Base-by-base conservation (phyloP, 2,329 filamentous ascomycete genomes). In the Aureobasidium namibiae region DNA sequence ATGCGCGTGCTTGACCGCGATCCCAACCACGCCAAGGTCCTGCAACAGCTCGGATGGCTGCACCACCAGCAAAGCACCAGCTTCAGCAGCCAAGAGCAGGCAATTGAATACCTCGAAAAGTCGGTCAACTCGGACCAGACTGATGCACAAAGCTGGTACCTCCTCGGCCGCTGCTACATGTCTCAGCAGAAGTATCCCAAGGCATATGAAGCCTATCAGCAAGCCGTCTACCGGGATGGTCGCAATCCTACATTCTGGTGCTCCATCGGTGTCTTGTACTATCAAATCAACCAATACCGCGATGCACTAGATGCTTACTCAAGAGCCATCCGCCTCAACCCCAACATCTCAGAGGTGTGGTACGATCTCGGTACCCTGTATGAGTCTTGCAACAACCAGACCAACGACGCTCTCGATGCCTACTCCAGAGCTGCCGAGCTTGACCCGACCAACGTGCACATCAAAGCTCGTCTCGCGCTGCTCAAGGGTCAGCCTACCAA, bases 161-260 rank as follows among this genome's bases (percentile, higher is more conserved):
- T 99, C 29, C 85, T 99, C 54, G 94, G 94, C 44, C 86, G 94
- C 67, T 97, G 94, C 78, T 99, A 97, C 80, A 97, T 99, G 94
- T 95, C 92, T 65, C 92, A 96, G 75, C 90, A 96, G 73, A 97
- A 97, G 73, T 97, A 97, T 68, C 92, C 92, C 68, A 97, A 97
- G 73, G 94, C 94, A 0, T 97, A 97, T 68, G 94, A 99, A 71
- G 92, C 94, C 6, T 97, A 97, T 73, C 94, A 99, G 72, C 94
- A 99, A 77, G 94, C 94, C 2, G 94, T 99, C 39, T 99, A 99
- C 71, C 90, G 94, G 60, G 94, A 99, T 72, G 94, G 94, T 34
- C 88, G 94, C 66, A 97, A 97, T 72, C 94, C 94, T 18, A 97
- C 94, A 1, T 99, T 97, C 78, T 99, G 94, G 94, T 97, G 94